Base-by-base conservation (phyloP, 495 filamentous ascomycete genomes). In the Cercophora sp. region DNA sequence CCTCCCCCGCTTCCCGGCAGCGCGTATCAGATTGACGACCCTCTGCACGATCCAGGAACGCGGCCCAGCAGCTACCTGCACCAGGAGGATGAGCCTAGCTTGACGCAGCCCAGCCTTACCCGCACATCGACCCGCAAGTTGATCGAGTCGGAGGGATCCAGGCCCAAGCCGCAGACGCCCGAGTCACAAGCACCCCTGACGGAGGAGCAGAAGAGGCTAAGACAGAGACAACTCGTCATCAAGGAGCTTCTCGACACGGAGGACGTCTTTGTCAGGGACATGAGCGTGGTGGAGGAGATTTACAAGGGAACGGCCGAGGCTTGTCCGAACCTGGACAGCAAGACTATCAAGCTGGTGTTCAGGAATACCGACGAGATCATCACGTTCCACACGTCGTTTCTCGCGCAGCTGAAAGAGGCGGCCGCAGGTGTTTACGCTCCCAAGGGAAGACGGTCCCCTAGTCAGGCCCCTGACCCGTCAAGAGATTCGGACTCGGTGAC, bases 281-380 rank as follows among this genome's bases (percentile, higher is more conserved):
- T 98, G 89, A 95, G 87, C 59, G 89, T 98, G 32, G 85, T 94
- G 5, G 88, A 94, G 61, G 89, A 96, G 60, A 96, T 97, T 37
- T 98, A 96, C 74, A 94, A 91, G 67, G 89, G 86, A n/a, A 96
- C 93, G 0, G 89, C 89, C 0, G 86, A 86, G 55, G 84, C 89
- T 15, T 86, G 85, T 40, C 79, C 89, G 16, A 81, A 88, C 46
- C 78, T 96, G n/a, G 88, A 85, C 22, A 65, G 76, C 15, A 86
- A 91, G 39, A 94, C 96, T 51, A 83, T 93, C 52, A 93, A 88
- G 64, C 77, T 84, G 13, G 80, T 98, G 16, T 98, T 98, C 63
- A 82, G 86, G 43, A 98, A 97, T 60, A 89, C 86, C 2, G 86
- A 90, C 53, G 82, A 95, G 55, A 84, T 97, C 57, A 85, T 89